Percentiles rank a stretch among this genome's conserved stretches.
Conservation (phyloP, 305 asterid species). For the Solanum aculeatissimum region DNA sequence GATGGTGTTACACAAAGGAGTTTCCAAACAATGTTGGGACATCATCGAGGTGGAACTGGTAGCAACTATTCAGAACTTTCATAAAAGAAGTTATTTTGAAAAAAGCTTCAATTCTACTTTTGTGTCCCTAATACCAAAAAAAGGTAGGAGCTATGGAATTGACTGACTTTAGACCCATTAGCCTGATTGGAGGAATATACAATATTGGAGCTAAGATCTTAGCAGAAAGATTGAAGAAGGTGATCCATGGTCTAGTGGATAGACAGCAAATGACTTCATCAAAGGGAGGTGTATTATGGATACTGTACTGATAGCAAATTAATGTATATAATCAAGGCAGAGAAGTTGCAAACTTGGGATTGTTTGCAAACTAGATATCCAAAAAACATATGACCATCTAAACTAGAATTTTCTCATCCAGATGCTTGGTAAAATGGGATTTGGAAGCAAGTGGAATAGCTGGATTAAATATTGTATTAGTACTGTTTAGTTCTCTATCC, state of each 20-base stretch:
- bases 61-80: too few species aligned
- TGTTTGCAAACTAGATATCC: not conserved
- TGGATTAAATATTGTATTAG: not conserved
- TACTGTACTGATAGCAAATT: not conserved
- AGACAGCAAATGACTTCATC: not conserved
- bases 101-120: too few species aligned
- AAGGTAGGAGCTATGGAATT: too few species aligned
- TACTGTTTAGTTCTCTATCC: not conserved
- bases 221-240: too few species aligned
- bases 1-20: too few species aligned
- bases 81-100: too few species aligned
- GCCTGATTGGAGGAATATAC: too few species aligned
- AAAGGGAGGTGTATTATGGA: not conserved
- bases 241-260: not conserved
- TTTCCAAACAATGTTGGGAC: too few species aligned
- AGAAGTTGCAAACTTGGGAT: not conserved
- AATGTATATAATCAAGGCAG: not conserved
- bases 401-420: not conserved
- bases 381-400: not conserved
- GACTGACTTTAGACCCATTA: too few species aligned
- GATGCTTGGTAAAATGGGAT: not conserved
- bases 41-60: too few species aligned
- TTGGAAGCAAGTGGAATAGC: not conserved
- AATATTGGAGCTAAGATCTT: too few species aligned
- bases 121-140: too few species aligned